phyloP scores from a whole-genome alignment of 306 rosid genomes.

The Cicer pinnatifidum region DNA sequence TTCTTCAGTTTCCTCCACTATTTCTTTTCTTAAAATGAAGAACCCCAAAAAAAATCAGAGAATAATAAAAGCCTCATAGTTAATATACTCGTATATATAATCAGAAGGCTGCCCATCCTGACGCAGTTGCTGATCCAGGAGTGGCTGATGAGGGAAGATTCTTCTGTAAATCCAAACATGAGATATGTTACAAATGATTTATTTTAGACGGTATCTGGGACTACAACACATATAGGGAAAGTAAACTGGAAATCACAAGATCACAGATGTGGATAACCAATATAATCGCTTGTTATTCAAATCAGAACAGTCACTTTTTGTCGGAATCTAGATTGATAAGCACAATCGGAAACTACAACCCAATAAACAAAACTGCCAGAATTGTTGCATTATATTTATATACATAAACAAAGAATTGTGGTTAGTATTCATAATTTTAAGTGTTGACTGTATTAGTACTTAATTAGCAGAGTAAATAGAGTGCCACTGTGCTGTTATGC shows the following conservation, averaged over 20 bases:
- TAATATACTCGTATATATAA: conserved; percentile 55
- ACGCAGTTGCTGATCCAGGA: conserved; percentile 73
- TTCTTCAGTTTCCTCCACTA: conserved; percentile 37
- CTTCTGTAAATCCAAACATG: conserved; percentile 59
- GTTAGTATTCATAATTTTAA: conserved; percentile 13
- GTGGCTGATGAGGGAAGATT: conserved; percentile 71
- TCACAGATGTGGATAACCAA: conserved; percentile 20
- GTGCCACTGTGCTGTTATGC: neutral
- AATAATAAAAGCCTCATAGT: conserved; percentile 53
- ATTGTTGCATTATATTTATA: neutral
- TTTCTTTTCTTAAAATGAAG: conserved; percentile 43
- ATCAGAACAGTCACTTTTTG: neutral
- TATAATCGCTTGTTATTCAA: conserved; percentile 13
- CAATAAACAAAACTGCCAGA: conserved; percentile 20
- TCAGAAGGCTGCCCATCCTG: conserved; percentile 99
- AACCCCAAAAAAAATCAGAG: conserved; percentile 45
- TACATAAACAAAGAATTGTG: neutral
- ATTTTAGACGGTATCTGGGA: neutral
- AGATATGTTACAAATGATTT: conserved; percentile 17
- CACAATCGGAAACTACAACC: conserved; percentile 27
- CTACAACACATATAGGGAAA: neutral
- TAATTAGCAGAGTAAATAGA: conserved; percentile 1
- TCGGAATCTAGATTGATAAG: conserved; percentile 29
- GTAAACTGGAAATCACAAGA: conserved; percentile 22
- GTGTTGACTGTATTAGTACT: conserved; percentile 11